Conservation (phyloP, 331 rosid species). For the Malus hybrid region DNA sequence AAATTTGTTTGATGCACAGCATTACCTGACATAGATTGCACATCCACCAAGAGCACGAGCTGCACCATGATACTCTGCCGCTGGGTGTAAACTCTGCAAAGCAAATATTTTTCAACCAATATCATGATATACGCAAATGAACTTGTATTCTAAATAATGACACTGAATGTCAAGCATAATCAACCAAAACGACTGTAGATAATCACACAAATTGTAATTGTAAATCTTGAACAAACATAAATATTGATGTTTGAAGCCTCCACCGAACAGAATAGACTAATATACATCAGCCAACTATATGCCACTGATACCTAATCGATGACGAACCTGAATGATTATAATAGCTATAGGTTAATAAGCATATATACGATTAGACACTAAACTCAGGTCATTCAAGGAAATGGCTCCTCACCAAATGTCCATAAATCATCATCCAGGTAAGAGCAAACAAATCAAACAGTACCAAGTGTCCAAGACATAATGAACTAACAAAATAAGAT, state of each 20-base stretch:
- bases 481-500: neutral
- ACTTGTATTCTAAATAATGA: neutral
- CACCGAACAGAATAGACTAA: neutral
- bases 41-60: constrained; percentile 97
- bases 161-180: neutral
- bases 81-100: constrained; percentile 80
- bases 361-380: no score
- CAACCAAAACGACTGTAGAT: no score
- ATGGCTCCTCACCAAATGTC: neutral
- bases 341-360: neutral
- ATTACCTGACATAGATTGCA: constrained; percentile 94
- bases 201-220: neutral
- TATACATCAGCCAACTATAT: neutral
- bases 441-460: neutral
- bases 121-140: neutral
- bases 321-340: no score
- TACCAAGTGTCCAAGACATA: neutral
- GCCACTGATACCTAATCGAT: no score
- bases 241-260: neutral
- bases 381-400: neutral
- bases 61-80: constrained; percentile 96
- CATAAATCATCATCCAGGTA: neutral
- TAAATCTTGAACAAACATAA: neutral
- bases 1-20: no score
- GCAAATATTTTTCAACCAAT: constrained; percentile 3